These are phyloP conservation scores for Ilyonectria robusta DNA, from an alignment of 2,329 filamentous ascomycete genomes.

Conservation along the genomic window DNA sequence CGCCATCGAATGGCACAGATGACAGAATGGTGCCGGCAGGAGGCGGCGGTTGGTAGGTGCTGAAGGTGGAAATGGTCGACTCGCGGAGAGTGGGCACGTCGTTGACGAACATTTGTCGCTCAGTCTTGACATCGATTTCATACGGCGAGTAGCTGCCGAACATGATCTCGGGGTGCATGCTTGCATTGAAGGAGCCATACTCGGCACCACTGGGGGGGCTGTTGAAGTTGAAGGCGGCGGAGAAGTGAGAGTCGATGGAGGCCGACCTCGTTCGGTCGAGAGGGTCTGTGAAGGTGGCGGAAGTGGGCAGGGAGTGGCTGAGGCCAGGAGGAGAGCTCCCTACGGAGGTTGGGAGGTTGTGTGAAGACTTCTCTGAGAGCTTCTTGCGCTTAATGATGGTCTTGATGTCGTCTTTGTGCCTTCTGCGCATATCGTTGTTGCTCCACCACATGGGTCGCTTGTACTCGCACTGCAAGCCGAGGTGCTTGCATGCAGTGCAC, in stretches of 20 bases:
- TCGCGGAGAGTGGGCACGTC: constrained; percentile 88
- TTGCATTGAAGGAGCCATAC: constrained; percentile 73
- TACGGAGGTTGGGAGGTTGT: constrained; percentile 68
- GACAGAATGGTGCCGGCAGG: constrained; percentile 77
- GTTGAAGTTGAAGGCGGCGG: constrained; percentile 81
- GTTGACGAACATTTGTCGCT: constrained; percentile 93
- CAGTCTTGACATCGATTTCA: constrained; percentile 96
- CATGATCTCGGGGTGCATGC: constrained; percentile 75
- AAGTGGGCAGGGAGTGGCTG: constrained; percentile 85
- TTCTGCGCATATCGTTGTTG: constrained; percentile 86
- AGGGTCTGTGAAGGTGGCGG: constrained; percentile 83
- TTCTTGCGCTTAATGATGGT: constrained; percentile 98
- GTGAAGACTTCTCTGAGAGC: constrained; percentile 85
- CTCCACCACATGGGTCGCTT: constrained; percentile 98
- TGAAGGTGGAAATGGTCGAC: constrained; percentile 92
- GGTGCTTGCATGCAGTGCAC: constrained; percentile 77
- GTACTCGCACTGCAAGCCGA: constrained; percentile 93
- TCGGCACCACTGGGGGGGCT: constrained; percentile 68
- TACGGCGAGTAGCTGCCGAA: constrained; percentile 79
- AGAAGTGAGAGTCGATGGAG: constrained; percentile 86
- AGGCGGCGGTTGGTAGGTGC: constrained; percentile 87
- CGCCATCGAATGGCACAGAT: constrained; percentile 73
- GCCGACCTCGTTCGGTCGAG: constrained; percentile 80
- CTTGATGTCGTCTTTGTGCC: constrained; percentile 97
- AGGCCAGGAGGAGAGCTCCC: constrained; percentile 80